These are phyloP conservation scores for Erodium texanum DNA, from an alignment of 441 rosid species.

Conservation along the genomic window DNA sequence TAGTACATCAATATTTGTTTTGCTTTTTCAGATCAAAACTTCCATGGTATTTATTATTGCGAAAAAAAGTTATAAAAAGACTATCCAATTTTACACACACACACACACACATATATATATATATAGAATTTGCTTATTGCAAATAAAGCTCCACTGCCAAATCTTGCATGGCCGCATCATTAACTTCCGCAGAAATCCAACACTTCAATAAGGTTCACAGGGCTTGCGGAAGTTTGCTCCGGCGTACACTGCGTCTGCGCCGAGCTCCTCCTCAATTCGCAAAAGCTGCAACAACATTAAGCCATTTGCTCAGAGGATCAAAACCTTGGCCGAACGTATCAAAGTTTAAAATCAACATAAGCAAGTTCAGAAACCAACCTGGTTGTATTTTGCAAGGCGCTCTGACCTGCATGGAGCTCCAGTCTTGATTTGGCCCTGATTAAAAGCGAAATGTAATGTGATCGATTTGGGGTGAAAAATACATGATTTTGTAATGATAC, in stretches of 20 bases:
- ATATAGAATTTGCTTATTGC: background rate
- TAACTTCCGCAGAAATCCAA: background rate
- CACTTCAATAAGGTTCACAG: constrained; percentile 62
- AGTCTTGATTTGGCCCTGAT: constrained; percentile 91
- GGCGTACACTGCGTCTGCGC: constrained; percentile 72
- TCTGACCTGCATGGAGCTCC: constrained; percentile 99
- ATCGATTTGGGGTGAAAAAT: background rate
- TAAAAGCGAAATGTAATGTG: background rate
- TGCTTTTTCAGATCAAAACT: background rate
- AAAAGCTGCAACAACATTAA: constrained; percentile 38
- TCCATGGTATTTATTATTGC: constrained; percentile 8
- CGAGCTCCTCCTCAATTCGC: constrained; percentile 95
- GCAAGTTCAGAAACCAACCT: constrained; percentile 30
- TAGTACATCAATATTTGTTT: background rate
- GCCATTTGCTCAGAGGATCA: background rate
- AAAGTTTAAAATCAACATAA: background rate
- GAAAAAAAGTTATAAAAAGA: too few species aligned
- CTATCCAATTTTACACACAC: too few species aligned
- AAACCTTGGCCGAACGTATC: background rate
- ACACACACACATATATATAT: too few species aligned
- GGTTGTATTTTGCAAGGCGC: constrained; percentile 90
- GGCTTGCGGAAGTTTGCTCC: constrained; percentile 82
- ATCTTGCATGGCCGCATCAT: background rate
- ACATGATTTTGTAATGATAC: background rate
- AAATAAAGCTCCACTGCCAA: background rate